These are phyloP conservation scores for Physocladia obscura DNA, from an alignment of 192 early-diverging fungal species.

Conservation along the genomic window DNA sequence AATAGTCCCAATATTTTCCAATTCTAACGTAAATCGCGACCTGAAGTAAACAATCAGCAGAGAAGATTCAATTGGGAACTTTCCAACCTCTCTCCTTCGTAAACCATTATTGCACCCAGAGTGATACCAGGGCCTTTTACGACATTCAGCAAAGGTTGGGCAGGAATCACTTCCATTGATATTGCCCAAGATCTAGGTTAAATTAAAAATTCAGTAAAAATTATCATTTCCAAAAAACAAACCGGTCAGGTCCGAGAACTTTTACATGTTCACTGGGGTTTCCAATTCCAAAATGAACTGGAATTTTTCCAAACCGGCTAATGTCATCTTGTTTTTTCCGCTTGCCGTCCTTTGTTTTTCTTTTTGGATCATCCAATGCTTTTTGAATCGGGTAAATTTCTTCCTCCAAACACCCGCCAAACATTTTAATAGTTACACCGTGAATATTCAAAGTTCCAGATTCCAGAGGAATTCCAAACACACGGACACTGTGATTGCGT, in stretches of 20 bases:
- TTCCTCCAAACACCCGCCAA: conserved; percentile 72
- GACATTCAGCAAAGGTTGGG: conserved; percentile 70
- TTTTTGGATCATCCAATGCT: conserved; percentile 55
- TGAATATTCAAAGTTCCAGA: conserved; percentile 62
- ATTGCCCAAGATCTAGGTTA: conserved; percentile 38
- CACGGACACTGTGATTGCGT: conserved; percentile 57
- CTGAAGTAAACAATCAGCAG: conserved; percentile 33
- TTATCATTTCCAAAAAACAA: too few species aligned
- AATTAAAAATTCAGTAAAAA: neutral
- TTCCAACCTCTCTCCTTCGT: conserved; percentile 75
- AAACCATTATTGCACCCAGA: conserved; percentile 74
- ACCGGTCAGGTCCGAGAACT: too few species aligned
- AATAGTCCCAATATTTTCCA: conserved; percentile 76
- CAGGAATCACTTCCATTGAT: conserved; percentile 59
- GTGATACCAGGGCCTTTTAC: conserved; percentile 49
- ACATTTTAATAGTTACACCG: conserved; percentile 64
- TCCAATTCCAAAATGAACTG: neutral
- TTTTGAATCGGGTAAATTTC: conserved; percentile 46
- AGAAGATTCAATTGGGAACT: neutral
- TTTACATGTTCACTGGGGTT: too few species aligned
- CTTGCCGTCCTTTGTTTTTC: conserved; percentile 53
- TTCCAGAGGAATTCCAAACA: conserved; percentile 63
- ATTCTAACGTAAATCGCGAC: conserved; percentile 56
- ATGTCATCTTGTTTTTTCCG: conserved; percentile 43
- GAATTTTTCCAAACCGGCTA: conserved; percentile 40